Evolutionary conservation across 2,329 filamentous ascomycete genomes (phyloP).

Genomic region (Botrytis paeoniae): DNA sequence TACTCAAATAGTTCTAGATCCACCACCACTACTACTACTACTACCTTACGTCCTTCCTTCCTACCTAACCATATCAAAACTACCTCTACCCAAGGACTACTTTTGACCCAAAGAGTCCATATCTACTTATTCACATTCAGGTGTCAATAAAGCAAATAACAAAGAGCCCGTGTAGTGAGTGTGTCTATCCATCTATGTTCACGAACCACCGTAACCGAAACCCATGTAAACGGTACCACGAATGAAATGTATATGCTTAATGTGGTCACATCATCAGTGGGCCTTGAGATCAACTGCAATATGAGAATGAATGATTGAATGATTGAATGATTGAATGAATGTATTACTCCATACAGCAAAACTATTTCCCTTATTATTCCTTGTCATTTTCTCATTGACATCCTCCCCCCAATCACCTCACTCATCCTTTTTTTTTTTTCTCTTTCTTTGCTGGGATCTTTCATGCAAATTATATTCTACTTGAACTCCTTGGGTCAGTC

Average conservation of each 20-base stretch:
- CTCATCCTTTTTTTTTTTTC: neutral
- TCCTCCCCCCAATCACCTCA: neutral
- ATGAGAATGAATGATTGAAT: neutral
- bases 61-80: neutral
- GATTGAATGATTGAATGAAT: neutral
- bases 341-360: neutral
- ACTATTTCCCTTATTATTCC: neutral
- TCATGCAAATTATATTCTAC: neutral
- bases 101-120: neutral
- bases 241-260: neutral
- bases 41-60: neutral
- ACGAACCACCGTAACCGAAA: neutral
- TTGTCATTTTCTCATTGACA: neutral
- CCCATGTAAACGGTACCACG: neutral
- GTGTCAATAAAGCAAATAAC: neutral
- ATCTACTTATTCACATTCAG: neutral
- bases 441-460: neutral
- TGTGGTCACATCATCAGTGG: slow-evolving; percentile 3
- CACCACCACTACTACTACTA: neutral
- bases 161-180: neutral
- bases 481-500: neutral
- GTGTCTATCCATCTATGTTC: neutral
- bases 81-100: neutral
- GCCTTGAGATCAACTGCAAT: neutral
- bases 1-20: neutral